Conservation (phyloP, 305 asterid species). For the Ilex paraguariensis region DNA sequence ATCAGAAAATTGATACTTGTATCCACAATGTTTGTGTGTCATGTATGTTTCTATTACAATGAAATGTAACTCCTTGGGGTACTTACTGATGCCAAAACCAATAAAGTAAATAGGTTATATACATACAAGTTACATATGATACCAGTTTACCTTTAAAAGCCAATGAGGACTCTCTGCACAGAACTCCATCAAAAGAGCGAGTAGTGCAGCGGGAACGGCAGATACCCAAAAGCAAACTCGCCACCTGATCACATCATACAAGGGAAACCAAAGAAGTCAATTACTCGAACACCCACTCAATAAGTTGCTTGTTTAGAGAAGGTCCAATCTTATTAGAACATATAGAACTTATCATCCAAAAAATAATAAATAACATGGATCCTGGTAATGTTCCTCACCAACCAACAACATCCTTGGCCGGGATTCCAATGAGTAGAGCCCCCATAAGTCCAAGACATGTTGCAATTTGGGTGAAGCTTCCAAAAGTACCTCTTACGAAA, state of each 20-base stretch:
- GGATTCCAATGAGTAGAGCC: slow-evolving; percentile 73
- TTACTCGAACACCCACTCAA: too few relatives aligned
- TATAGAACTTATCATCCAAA: not conserved
- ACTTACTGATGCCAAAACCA: not conserved
- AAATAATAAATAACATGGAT: too few relatives aligned
- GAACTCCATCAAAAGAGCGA: slow-evolving; percentile 70
- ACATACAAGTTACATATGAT: not conserved
- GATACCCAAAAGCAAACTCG: slow-evolving; percentile 93
- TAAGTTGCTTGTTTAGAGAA: slow-evolving; percentile 3
- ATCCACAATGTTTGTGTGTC: too few relatives aligned
- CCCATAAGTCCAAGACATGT: slow-evolving; percentile 81
- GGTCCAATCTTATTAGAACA: not conserved
- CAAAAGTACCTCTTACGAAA: slow-evolving; percentile 89
- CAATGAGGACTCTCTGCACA: slow-evolving; percentile 89
- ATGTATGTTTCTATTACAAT: not conserved
- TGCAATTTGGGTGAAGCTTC: slow-evolving; percentile 90
- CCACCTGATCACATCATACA: slow-evolving; percentile 58
- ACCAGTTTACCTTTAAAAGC: slow-evolving; percentile 69
- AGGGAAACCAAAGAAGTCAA: not conserved
- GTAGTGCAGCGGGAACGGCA: slow-evolving; percentile 72
- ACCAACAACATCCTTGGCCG: slow-evolving; percentile 60
- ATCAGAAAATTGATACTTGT: too few relatives aligned
- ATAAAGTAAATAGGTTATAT: not conserved
- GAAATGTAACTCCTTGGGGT: not conserved
- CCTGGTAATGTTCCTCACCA: slow-evolving; percentile 49